Percentiles rank a stretch among this genome's conserved stretches.
These are phyloP conservation scores for Podaxis sp. DNA, from an alignment of 768 basidiomycete genomes.

Conservation along the genomic window DNA sequence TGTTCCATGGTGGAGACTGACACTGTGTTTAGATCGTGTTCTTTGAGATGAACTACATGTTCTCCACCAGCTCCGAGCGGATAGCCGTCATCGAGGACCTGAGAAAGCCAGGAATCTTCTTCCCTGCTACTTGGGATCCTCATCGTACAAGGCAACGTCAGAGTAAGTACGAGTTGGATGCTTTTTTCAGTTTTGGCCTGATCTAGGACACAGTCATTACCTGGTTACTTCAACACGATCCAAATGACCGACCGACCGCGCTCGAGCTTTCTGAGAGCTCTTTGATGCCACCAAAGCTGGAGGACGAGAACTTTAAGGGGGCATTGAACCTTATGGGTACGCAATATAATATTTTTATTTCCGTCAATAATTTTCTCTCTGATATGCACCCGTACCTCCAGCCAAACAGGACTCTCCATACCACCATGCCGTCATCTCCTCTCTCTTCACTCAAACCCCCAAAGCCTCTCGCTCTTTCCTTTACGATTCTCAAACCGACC, in stretches of 20 bases:
- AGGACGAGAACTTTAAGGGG: conserved; percentile 85
- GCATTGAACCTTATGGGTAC: conserved; percentile 74
- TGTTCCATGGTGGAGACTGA: not conserved
- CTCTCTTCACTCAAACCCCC: conserved; percentile 74
- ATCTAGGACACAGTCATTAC: conserved; percentile 57
- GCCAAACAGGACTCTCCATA: conserved; percentile 82
- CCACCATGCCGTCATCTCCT: conserved; percentile 71
- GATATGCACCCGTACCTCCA: conserved; percentile 22
- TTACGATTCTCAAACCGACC: conserved; percentile 70
- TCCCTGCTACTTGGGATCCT: conserved; percentile 74
- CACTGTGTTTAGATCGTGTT: conserved; percentile 72
- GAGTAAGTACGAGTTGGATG: conserved; percentile 44
- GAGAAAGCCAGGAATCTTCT: conserved; percentile 67
- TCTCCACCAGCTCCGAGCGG: conserved; percentile 81
- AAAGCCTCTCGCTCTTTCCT: conserved; percentile 64
- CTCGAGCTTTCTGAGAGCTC: conserved; percentile 80
- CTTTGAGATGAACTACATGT: conserved; percentile 93
- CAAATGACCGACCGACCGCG: conserved; percentile 73
- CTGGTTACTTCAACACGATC: conserved; percentile 80
- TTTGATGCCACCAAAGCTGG: conserved; percentile 70
- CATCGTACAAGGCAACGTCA: conserved; percentile 61
- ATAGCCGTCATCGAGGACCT: conserved; percentile 80
- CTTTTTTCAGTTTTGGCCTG: not conserved
- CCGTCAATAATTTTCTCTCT: not conserved
- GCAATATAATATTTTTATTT: conserved; percentile 17